phyloP scores from a whole-genome alignment of 192 early-diverging fungal genomes.

The Coemansia sp. region DNA sequence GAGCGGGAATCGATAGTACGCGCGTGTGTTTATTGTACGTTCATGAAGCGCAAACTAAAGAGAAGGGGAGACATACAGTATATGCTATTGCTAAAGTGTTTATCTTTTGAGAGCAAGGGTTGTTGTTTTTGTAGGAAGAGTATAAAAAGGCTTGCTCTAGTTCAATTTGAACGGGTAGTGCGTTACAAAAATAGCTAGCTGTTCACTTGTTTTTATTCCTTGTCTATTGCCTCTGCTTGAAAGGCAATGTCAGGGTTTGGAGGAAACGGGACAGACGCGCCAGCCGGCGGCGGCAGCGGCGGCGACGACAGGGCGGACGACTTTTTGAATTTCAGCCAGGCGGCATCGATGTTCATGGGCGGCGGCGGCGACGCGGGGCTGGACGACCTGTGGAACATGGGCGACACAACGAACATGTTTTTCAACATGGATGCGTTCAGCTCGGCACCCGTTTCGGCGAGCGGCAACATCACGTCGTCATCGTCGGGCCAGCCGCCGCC shows the following conservation, averaged over 20 bases:
- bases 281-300: background rate
- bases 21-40: background rate
- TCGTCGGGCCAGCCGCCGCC: background rate
- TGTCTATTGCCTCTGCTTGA: too few relatives aligned
- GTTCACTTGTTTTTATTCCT: background rate
- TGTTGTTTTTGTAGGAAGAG: background rate
- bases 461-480: background rate
- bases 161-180: background rate
- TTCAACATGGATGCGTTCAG: conserved; percentile 53
- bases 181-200: too few relatives aligned
- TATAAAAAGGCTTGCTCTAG: background rate
- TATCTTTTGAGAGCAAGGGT: too few relatives aligned
- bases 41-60: background rate
- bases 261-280: conserved; percentile 6
- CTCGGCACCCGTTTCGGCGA: conserved; percentile 24
- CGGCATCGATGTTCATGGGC: conserved; percentile 14
- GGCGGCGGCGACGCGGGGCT: conserved; percentile 9
- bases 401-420: conserved; percentile 37
- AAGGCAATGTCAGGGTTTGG: conserved; percentile 12
- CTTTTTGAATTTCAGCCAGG: conserved; percentile 23
- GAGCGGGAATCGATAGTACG: background rate
- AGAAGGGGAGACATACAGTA: background rate
- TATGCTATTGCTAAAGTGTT: background rate
- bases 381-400: conserved; percentile 40
- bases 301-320: conserved; percentile 6